Percentiles rank a stretch among this genome's conserved stretches.
Evolutionary conservation across 208 protist species (phyloP).

Genomic region (Trypanosoma vivax): DNA sequence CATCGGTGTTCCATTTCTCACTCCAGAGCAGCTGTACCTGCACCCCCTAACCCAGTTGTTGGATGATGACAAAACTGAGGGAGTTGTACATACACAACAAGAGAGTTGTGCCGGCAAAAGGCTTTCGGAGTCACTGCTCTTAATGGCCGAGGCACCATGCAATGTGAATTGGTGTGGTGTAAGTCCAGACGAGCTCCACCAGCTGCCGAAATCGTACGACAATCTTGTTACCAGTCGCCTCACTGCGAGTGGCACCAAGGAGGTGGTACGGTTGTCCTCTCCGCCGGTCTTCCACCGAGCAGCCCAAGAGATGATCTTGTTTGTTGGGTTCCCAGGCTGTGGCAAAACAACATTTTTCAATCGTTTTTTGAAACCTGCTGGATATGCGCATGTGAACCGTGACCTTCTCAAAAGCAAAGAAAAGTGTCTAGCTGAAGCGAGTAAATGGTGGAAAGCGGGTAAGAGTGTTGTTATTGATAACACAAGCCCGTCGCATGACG

Average conservation of each 20-base stretch:
- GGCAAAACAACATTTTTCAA: conserved; percentile 89
- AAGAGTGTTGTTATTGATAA: conserved; percentile 89
- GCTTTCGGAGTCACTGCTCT: conserved; percentile 4
- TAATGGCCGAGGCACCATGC: conserved; percentile 2
- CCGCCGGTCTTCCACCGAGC: conserved; percentile 7
- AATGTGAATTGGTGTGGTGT: conserved; percentile 47
- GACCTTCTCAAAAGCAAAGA: conserved; percentile 69
- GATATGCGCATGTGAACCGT: conserved; percentile 77
- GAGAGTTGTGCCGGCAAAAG: neutral
- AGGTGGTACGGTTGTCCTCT: neutral
- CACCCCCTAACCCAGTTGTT: conserved; percentile 12
- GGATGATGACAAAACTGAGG: conserved; percentile 2
- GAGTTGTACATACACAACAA: neutral
- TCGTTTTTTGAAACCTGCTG: conserved; percentile 66
- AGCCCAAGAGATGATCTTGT: conserved; percentile 79
- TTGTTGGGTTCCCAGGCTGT: conserved; percentile 75
- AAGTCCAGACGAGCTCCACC: conserved; percentile 35
- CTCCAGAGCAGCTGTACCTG: conserved; percentile 85
- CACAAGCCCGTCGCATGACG: conserved; percentile 64
- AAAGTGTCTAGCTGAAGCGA: conserved; percentile 48
- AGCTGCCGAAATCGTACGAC: conserved; percentile 43
- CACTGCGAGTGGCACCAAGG: conserved; percentile 7
- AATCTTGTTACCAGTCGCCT: conserved; percentile 22
- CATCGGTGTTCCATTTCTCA: conserved; percentile 78
- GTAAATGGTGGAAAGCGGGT: conserved; percentile 34